Conservation (phyloP, 352 stramenopile genomes). For the Globisporangium sylvaticum region DNA sequence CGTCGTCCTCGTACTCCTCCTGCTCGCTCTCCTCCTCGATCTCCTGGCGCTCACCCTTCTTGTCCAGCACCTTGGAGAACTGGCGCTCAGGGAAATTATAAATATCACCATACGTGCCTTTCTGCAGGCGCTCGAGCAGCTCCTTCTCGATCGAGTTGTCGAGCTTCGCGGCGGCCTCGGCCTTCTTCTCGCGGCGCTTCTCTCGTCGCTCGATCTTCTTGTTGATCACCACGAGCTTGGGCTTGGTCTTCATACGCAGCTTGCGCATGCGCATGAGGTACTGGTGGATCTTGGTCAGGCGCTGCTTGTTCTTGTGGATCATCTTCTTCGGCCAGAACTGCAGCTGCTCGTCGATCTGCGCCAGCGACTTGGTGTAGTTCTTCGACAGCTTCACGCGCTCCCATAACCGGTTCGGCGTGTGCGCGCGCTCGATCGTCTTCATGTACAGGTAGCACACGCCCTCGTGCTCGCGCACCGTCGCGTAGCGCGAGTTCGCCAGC, state of each 20-base stretch:
- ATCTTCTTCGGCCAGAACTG: slow-evolving; percentile 98
- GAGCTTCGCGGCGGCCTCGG: slow-evolving; percentile 92
- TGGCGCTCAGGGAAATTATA: slow-evolving; percentile 98
- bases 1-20: slow-evolving; percentile 65
- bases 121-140: slow-evolving; percentile 95
- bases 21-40: slow-evolving; percentile 90
- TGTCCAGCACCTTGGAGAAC: slow-evolving; percentile 85
- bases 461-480: slow-evolving; percentile 97
- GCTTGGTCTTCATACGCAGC: slow-evolving; percentile 93
- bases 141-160: slow-evolving; percentile 97
- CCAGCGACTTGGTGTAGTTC: slow-evolving; percentile 96
- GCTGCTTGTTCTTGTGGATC: slow-evolving; percentile 98
- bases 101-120: slow-evolving; percentile 99
- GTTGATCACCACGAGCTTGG: slow-evolving; percentile 94
- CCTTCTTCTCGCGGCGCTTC: slow-evolving; percentile 95
- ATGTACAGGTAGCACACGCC: slow-evolving; percentile 95
- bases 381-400: slow-evolving; percentile 96
- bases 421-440: slow-evolving; percentile 98
- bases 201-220: slow-evolving; percentile 96
- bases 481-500: slow-evolving; percentile 97
- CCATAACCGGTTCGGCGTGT: slow-evolving; percentile 98
- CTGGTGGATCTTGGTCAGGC: slow-evolving; percentile 99
- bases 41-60: slow-evolving; percentile 83
- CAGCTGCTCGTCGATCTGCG: slow-evolving; percentile 94
- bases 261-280: slow-evolving; percentile 99